These are phyloP conservation scores for Termitomyces bulborhizus DNA, from an alignment of 768 basidiomycete species.

Conservation along the genomic window DNA sequence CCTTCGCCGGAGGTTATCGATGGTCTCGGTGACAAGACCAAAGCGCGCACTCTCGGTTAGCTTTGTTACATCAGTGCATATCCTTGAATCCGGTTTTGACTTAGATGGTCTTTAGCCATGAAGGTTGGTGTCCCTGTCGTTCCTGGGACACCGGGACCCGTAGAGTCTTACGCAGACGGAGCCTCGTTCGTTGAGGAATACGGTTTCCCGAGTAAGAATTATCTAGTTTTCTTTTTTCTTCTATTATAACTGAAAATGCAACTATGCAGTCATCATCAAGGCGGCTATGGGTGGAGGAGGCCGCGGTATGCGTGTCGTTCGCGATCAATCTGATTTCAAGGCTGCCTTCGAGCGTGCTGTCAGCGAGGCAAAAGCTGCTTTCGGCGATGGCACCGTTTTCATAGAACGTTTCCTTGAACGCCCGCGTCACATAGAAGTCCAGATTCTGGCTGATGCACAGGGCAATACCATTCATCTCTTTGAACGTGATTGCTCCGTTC, in stretches of 20 bases:
- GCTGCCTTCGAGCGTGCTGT: conserved; percentile 87
- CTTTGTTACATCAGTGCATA: background rate
- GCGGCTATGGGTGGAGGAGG: conserved; percentile 99
- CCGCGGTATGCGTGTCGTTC: conserved; percentile 98
- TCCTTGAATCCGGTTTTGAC: conserved; percentile 3
- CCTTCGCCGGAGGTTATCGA: conserved; percentile 96
- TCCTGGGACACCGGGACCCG: conserved; percentile 96
- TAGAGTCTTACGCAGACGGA: conserved; percentile 72
- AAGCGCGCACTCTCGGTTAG: conserved; percentile 83
- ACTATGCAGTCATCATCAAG: conserved; percentile 84
- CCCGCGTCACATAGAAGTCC: conserved; percentile 97
- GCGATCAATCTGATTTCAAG: conserved; percentile 89
- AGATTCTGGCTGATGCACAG: conserved; percentile 83
- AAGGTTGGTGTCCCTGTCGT: conserved; percentile 92
- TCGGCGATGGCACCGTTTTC: conserved; percentile 98
- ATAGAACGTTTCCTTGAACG: conserved; percentile 97
- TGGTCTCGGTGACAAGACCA: conserved; percentile 97
- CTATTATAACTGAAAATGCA: conserved; percentile 1
- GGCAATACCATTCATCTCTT: conserved; percentile 98
- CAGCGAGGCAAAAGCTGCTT: conserved; percentile 92
- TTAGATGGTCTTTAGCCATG: conserved; percentile 50
- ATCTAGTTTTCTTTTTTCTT: background rate
- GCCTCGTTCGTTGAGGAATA: conserved; percentile 90
- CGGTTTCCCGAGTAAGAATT: conserved; percentile 75
- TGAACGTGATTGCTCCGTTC: conserved; percentile 98